Percentiles rank a stretch among this genome's conserved stretches.
Conservation (phyloP, 169 alveolate species). For the Plasmodium berghei region DNA sequence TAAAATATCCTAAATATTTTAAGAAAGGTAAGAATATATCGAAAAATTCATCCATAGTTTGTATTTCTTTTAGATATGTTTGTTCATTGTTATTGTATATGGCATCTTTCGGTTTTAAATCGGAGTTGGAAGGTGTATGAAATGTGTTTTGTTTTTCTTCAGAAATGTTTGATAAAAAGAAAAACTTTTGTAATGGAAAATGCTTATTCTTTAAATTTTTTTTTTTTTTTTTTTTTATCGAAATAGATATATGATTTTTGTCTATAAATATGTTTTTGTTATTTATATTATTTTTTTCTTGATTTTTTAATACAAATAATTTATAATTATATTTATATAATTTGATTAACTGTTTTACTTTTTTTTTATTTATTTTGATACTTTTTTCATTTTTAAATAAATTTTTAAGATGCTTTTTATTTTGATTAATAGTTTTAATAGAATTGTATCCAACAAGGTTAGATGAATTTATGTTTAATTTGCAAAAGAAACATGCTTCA, state of each 20-base stretch:
- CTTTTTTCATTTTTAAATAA: constrained; percentile 44
- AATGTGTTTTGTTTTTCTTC: too few species aligned
- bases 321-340: too few species aligned
- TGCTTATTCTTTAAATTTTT: too few species aligned
- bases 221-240: too few species aligned
- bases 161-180: too few species aligned
- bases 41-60: constrained; percentile 29
- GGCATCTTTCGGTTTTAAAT: neutral
- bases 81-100: neutral
- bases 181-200: too few species aligned
- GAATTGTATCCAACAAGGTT: constrained; percentile 25
- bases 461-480: neutral
- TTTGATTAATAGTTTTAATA: constrained; percentile 19
- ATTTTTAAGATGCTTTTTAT: constrained; percentile 20
- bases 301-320: too few species aligned
- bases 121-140: too few species aligned
- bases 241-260: too few species aligned
- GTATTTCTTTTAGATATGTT: constrained; percentile 22
- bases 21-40: neutral
- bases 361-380: constrained; percentile 25
- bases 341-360: constrained; percentile 14
- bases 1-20: constrained; percentile 38
- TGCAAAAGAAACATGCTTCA: constrained; percentile 35
- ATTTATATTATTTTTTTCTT: too few species aligned
- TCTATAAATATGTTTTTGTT: too few species aligned